Percentiles rank a stretch among this genome's conserved stretches.
Conservation (phyloP, 306 rosid genomes). For the Gillenia trifoliata region DNA sequence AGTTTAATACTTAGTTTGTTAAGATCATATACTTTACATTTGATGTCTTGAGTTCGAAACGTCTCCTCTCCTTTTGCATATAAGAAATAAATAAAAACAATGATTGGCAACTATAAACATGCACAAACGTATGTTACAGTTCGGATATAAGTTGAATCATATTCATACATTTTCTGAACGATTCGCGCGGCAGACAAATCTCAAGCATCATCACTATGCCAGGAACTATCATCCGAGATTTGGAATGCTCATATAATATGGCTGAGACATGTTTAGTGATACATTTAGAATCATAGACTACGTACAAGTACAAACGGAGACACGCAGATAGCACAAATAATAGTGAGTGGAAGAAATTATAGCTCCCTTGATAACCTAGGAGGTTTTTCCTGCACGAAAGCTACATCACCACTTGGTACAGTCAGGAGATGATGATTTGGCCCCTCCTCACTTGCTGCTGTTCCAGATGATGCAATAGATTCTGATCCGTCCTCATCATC, state of each 20-base stretch:
- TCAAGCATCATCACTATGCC: slow-evolving; percentile 20
- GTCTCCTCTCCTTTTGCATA: too few relatives aligned
- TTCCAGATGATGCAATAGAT: slow-evolving; percentile 48
- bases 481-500: slow-evolving; percentile 63
- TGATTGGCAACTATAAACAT: too few relatives aligned
- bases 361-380: slow-evolving; percentile 62
- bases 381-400: slow-evolving; percentile 65
- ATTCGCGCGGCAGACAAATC: slow-evolving; percentile 30
- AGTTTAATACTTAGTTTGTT: too few relatives aligned
- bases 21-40: too few relatives aligned
- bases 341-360: slow-evolving; percentile 31
- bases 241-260: neutral
- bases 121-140: neutral
- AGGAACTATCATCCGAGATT: slow-evolving; percentile 18
- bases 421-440: slow-evolving; percentile 60
- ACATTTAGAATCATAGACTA: slow-evolving; percentile 20
- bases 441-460: slow-evolving; percentile 57
- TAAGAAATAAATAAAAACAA: too few relatives aligned
- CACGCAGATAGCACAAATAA: slow-evolving; percentile 6
- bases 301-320: slow-evolving; percentile 23
- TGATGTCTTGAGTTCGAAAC: too few relatives aligned
- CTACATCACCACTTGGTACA: slow-evolving; percentile 52
- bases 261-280: slow-evolving; percentile 23
- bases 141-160: neutral
- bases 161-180: slow-evolving; percentile 13